A percentile compares a stretch with the other conserved stretches of the same genome.
Conservation (phyloP, 176 grass and related monocot genomes). For the Juncus effusus region DNA sequence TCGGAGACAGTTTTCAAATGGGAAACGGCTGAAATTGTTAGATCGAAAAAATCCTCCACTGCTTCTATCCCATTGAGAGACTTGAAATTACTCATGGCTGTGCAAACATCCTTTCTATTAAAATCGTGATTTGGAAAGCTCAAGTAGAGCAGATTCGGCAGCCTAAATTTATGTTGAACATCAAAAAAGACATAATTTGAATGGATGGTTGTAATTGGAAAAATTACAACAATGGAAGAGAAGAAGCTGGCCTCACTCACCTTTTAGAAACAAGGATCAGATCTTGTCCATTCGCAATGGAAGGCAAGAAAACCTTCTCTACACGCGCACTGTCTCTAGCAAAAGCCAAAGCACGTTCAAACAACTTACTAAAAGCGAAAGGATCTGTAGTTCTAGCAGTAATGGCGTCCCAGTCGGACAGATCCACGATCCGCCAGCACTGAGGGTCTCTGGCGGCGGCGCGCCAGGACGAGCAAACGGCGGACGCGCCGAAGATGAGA, state of each 20-base stretch:
- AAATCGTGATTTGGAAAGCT: neutral
- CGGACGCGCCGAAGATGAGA: conserved; percentile 12
- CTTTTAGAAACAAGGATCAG: neutral
- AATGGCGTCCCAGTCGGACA: conserved; percentile 21
- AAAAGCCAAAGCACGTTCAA: neutral
- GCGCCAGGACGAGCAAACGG: neutral
- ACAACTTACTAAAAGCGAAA: neutral
- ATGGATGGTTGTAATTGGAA: neutral
- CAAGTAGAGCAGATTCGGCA: too few relatives aligned
- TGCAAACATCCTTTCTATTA: neutral
- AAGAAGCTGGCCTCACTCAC: too few relatives aligned
- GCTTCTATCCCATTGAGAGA: neutral
- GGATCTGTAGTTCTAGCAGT: neutral
- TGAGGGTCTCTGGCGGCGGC: conserved; percentile 1
- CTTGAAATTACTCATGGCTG: neutral
- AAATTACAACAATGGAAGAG: neutral
- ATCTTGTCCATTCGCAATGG: too few relatives aligned
- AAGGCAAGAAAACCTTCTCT: too few relatives aligned
- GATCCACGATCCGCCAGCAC: conserved; percentile 13
- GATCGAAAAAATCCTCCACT: neutral
- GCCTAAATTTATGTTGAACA: neutral
- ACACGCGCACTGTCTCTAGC: neutral
- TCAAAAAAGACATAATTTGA: neutral
- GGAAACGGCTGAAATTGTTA: neutral
- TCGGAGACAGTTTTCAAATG: neutral